Percentiles rank a stretch among this genome's conserved stretches.
These are phyloP conservation scores for Paramarasmius palmivorus DNA, from an alignment of 1,284 basidiomycete species.

Conservation along the genomic window DNA sequence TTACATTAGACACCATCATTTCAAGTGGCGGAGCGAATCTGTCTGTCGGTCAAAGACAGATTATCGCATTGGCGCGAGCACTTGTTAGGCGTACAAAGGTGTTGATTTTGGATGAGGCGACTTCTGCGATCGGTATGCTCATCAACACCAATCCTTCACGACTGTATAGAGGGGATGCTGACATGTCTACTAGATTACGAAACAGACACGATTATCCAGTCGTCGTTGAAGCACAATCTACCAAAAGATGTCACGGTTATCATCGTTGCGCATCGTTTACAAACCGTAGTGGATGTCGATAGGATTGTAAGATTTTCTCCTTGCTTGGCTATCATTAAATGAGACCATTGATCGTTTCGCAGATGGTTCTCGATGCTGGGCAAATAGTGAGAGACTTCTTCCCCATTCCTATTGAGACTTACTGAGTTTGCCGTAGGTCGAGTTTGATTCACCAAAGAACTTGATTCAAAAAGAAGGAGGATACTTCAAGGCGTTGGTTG, in stretches of 20 bases:
- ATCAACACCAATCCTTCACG: background rate
- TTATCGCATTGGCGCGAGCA: conserved; percentile 46
- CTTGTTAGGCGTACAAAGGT: conserved; percentile 27
- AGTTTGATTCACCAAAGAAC: conserved; percentile 46
- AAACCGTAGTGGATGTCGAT: conserved; percentile 13
- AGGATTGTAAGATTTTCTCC: conserved; percentile 10
- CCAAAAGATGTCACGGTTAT: conserved; percentile 10
- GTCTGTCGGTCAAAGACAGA: conserved; percentile 31
- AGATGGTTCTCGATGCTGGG: conserved; percentile 15
- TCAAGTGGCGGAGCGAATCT: conserved; percentile 50
- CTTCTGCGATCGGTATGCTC: conserved; percentile 19
- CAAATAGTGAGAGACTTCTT: conserved; percentile 10
- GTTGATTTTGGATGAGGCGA: conserved; percentile 14
- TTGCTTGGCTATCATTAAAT: background rate
- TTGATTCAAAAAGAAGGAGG: conserved; percentile 44
- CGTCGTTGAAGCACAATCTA: conserved; percentile 8
- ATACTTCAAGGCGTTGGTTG: conserved; percentile 42
- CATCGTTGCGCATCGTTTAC: conserved; percentile 13
- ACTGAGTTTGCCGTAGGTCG: too few relatives aligned
- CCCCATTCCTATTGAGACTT: too few relatives aligned
- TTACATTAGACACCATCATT: conserved; percentile 30
- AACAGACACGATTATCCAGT: conserved; percentile 10
- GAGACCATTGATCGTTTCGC: background rate
- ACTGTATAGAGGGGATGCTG: background rate
- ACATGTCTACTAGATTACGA: conserved; percentile 2